Percentiles rank a stretch among this genome's conserved stretches.
Evolutionary conservation across 202 grass and related monocot species (phyloP).

Genomic region (Tripidium arundinaceum): DNA sequence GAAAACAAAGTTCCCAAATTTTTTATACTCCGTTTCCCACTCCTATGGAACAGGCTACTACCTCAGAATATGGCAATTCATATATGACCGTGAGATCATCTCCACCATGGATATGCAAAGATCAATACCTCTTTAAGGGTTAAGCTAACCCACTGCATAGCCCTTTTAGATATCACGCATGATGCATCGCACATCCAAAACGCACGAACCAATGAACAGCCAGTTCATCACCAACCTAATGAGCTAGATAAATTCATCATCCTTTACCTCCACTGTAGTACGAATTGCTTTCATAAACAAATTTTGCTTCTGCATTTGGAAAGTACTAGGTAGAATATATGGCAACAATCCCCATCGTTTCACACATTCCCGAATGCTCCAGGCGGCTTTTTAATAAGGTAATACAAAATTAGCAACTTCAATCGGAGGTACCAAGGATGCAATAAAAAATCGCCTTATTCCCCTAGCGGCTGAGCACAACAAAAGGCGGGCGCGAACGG

Average conservation of each 20-base stretch:
- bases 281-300: neutral
- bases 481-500: neutral
- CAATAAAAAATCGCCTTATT: neutral
- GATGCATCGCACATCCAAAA: neutral
- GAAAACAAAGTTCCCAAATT: neutral
- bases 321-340: neutral
- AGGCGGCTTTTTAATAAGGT: neutral
- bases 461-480: neutral
- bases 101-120: slow-evolving; percentile 22
- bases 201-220: neutral
- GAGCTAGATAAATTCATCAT: neutral
- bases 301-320: neutral
- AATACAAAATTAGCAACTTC: slow-evolving; percentile 1
- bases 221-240: neutral
- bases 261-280: neutral
- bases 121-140: slow-evolving; percentile 2
- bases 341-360: neutral
- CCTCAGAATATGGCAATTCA: neutral
- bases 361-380: slow-evolving; percentile 13
- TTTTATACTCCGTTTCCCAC: neutral
- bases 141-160: slow-evolving; percentile 1
- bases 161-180: neutral
- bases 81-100: slow-evolving; percentile 4
- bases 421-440: neutral
- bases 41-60: slow-evolving; percentile 1